Evolutionary conservation across 2,329 filamentous ascomycete genomes (phyloP).

Genomic region (Teratosphaeria viscida): DNA sequence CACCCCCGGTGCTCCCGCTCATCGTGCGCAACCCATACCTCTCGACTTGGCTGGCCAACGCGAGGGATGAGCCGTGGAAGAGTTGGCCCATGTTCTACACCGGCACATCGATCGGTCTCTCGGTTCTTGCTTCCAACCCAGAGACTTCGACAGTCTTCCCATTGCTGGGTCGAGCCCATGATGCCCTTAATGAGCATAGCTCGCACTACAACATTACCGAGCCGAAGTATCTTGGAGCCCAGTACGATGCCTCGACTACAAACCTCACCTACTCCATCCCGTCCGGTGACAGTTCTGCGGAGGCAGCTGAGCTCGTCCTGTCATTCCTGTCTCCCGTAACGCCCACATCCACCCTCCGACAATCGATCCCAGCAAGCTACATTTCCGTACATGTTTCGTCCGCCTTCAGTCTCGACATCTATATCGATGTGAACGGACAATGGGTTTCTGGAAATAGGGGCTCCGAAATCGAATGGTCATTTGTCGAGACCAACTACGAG

Average conservation of each 20-base stretch:
- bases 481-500: conserved; percentile 35
- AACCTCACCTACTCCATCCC: conserved; percentile 56
- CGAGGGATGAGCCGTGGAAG: conserved; percentile 65
- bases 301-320: conserved; percentile 44
- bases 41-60: conserved; percentile 49
- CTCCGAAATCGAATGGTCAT: conserved; percentile 59
- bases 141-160: conserved; percentile 52
- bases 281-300: conserved; percentile 23
- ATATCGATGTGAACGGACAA: conserved; percentile 45
- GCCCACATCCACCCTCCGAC: conserved; percentile 66
- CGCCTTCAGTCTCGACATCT: conserved; percentile 41
- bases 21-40: conserved; percentile 43
- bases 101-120: conserved; percentile 52
- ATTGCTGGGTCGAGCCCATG: conserved; percentile 54
- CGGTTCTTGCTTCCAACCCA: conserved; percentile 52
- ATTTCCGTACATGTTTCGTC: conserved; percentile 61
- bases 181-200: conserved; percentile 44
- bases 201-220: conserved; percentile 45
- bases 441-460: conserved; percentile 71
- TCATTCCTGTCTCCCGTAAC: conserved; percentile 71
- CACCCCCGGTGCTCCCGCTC: conserved; percentile 42
- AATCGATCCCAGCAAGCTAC: conserved; percentile 75
- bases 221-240: conserved; percentile 49
- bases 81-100: conserved; percentile 84
- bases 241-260: conserved; percentile 60